Base-by-base conservation (phyloP, 345 rosid species). In the Cardamine chenopodiifolia region DNA sequence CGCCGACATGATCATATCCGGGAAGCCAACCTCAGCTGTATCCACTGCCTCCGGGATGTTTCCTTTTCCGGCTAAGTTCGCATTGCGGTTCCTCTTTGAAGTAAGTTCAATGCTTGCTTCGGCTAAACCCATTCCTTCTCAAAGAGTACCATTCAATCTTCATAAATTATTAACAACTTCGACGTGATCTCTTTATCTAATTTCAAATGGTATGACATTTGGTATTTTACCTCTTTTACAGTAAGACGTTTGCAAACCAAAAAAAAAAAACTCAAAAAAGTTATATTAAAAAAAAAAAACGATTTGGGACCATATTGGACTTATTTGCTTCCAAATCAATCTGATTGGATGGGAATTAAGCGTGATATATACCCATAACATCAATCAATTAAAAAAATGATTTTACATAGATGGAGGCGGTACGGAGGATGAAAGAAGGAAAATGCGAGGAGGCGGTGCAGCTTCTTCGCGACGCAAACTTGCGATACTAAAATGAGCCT, bases 21-120 rank as follows among this genome's bases (percentile, higher is more conserved):
- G 68, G 28, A 78, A 78, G 64, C 81, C 81, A 14, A 72, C 60
- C 6, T 54, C 70, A 71, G 63, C 49, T 70, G 66, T 74, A 53
- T 75, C 91, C 54, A 79, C 85, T 61, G 72, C 79, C 58, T 83
- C 66, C 12, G 57, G 35, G 26, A 72, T 54, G 40, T 15, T 66
- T 49, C 82, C 84, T 60, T 19, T 81, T 32, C 83, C 82, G 3
- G 85, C 83, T 53, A 84, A 78, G 61, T 47, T 44, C 6, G 90
- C 90, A n/a, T 65, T 90, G 2, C 45, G 70, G 42, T 90, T 92
- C 17, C 81, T 90, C 71, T 73, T 90, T 68, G 88, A 88, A 23
- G 83, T 84, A 22, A 75, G 83, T 37, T 78, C 80, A 29, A 32
- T 26, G 72, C 73, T 86, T 40, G 78, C 86, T 66, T 89, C 92